Percentiles rank a stretch among this genome's conserved stretches.
phyloP scores from a whole-genome alignment of 805 yeast species.

The Metschnikowia chrysomelidarum region DNA sequence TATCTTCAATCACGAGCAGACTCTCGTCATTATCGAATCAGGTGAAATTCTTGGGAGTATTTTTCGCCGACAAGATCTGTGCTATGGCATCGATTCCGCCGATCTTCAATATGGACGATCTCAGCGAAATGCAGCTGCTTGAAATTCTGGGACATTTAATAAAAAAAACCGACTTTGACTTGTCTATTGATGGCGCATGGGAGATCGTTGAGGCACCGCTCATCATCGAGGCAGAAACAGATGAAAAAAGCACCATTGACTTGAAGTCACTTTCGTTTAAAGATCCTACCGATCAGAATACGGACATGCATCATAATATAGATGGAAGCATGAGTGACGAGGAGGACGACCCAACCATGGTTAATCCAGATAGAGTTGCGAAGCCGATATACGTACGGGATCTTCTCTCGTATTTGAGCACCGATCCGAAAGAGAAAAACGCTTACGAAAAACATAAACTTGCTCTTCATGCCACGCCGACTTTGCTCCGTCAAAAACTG shows the following conservation, averaged over 20 bases:
- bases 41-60: slow-evolving; percentile 54
- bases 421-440: slow-evolving; percentile 42
- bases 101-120: slow-evolving; percentile 31
- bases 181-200: slow-evolving; percentile 22
- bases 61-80: slow-evolving; percentile 53
- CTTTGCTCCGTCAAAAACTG: slow-evolving; percentile 64
- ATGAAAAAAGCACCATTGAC: slow-evolving; percentile 1
- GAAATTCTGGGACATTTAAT: slow-evolving; percentile 3
- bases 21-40: slow-evolving; percentile 47
- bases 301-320: slow-evolving; percentile 14
- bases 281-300: slow-evolving; percentile 17
- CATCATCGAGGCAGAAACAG: slow-evolving; percentile 11
- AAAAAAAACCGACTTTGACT: not conserved
- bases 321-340: slow-evolving; percentile 37
- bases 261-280: slow-evolving; percentile 2
- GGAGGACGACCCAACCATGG: slow-evolving; percentile 49
- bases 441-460: slow-evolving; percentile 48
- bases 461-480: slow-evolving; percentile 53
- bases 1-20: slow-evolving; percentile 51
- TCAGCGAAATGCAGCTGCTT: slow-evolving; percentile 3
- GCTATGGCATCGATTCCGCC: slow-evolving; percentile 25
- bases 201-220: slow-evolving; percentile 15
- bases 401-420: slow-evolving; percentile 53
- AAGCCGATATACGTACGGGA: slow-evolving; percentile 74
- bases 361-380: slow-evolving; percentile 32